These are phyloP conservation scores for Serpula lacrymans DNA, from an alignment of 768 basidiomycete species.

Conservation along the genomic window DNA sequence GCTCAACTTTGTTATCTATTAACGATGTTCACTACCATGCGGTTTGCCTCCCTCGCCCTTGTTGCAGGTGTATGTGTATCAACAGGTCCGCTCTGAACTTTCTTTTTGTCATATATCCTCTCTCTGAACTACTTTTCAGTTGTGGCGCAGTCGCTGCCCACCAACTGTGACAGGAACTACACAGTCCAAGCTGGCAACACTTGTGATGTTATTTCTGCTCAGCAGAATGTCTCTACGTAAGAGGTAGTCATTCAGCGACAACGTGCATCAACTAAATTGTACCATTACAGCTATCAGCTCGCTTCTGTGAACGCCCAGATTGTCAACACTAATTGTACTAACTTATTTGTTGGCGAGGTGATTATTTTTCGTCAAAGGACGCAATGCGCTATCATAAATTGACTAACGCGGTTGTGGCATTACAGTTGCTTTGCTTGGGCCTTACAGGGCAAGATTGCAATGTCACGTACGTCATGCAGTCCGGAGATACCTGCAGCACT, in stretches of 20 bases:
- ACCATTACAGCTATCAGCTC: constrained; percentile 50
- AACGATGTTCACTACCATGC: too few species aligned
- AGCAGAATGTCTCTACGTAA: constrained; percentile 60
- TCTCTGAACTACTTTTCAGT: too few species aligned
- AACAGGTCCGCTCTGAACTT: too few species aligned
- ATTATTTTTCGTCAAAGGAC: constrained; percentile 36
- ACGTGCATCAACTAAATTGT: background rate
- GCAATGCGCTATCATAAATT: too few species aligned
- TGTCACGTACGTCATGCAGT: constrained; percentile 42
- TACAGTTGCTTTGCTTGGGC: constrained; percentile 56
- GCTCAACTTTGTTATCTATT: too few species aligned
- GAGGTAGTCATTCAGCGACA: constrained; percentile 24
- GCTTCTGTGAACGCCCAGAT: constrained; percentile 43
- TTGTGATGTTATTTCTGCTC: constrained; percentile 65
- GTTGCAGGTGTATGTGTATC: too few species aligned
- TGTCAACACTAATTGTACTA: constrained; percentile 52
- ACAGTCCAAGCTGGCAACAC: constrained; percentile 55
- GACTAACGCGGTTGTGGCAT: too few species aligned
- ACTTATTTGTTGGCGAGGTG: constrained; percentile 53
- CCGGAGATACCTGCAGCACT: constrained; percentile 48
- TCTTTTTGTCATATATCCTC: too few species aligned
- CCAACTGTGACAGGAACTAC: constrained; percentile 56
- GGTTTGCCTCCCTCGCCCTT: too few species aligned
- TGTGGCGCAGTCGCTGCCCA: too few species aligned
- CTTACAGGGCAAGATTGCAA: constrained; percentile 52